Percentiles rank a stretch among this genome's conserved stretches.
Evolutionary conservation across 108 stramenopile genomes (phyloP).

Genomic region (Aurantiochytrium sp.): DNA sequence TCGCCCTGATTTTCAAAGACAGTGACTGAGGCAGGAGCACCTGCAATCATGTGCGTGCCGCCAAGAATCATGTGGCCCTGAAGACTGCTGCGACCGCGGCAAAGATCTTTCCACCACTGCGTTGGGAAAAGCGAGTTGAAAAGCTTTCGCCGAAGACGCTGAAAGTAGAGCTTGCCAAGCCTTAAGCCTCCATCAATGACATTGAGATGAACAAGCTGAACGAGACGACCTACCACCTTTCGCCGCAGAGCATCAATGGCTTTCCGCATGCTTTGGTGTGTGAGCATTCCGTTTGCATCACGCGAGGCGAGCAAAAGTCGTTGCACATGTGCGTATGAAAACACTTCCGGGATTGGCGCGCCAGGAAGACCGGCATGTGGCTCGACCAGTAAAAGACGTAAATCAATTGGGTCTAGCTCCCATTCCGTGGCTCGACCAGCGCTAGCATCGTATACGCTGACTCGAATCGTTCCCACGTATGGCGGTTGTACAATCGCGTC

Average conservation of each 20-base stretch:
- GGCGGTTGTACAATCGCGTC: neutral
- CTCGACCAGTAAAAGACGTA: neutral
- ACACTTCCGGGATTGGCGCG: neutral
- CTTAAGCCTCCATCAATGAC: neutral
- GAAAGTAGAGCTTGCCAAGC: neutral
- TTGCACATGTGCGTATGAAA: neutral
- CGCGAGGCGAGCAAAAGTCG: neutral
- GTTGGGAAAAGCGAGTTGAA: neutral
- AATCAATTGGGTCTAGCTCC: neutral
- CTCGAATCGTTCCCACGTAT: neutral
- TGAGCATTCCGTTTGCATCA: neutral
- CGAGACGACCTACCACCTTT: neutral
- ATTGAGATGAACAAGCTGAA: neutral
- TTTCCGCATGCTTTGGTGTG: neutral
- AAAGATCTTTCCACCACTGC: conserved; percentile 1
- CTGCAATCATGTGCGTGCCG: neutral
- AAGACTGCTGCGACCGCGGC: neutral
- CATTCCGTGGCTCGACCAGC: neutral
- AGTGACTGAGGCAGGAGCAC: neutral
- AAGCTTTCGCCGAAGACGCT: neutral
- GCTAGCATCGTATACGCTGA: neutral
- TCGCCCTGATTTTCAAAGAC: neutral
- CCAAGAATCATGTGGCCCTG: neutral
- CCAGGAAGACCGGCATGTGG: neutral
- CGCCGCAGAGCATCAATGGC: neutral